Conservation (phyloP, 495 filamentous ascomycete genomes). For the Annulohypoxylon maeteangense region DNA sequence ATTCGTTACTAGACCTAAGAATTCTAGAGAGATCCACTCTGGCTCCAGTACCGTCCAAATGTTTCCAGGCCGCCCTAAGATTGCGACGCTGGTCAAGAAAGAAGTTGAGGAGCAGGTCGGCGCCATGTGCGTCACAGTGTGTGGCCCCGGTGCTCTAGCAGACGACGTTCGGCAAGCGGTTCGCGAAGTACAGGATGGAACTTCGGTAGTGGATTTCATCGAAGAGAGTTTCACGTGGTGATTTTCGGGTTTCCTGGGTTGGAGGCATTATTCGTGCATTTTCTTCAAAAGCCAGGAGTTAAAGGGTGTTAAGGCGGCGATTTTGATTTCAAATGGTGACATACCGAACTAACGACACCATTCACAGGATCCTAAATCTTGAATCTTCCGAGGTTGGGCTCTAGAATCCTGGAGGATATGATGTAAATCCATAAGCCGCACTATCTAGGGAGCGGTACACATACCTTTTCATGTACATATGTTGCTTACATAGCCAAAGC, state of each 20-base stretch:
- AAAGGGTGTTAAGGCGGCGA: not conserved
- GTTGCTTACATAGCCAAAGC: not conserved
- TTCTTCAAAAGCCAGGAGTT: slow-evolving; percentile 36
- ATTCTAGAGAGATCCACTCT: slow-evolving; percentile 74
- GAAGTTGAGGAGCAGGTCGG: slow-evolving; percentile 82
- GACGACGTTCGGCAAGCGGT: slow-evolving; percentile 85
- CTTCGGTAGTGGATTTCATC: slow-evolving; percentile 77
- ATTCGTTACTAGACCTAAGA: slow-evolving; percentile 85
- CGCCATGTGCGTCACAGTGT: slow-evolving; percentile 90
- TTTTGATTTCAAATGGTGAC: not conserved
- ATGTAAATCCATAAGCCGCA: not conserved
- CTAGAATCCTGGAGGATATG: not conserved
- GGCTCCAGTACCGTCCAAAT: slow-evolving; percentile 82
- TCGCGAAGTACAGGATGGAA: slow-evolving; percentile 68
- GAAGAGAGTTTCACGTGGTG: slow-evolving; percentile 95
- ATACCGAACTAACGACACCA: not conserved
- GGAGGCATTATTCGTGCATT: slow-evolving; percentile 2
- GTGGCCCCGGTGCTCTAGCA: slow-evolving; percentile 82
- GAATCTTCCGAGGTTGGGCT: not conserved
- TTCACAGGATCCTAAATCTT: not conserved
- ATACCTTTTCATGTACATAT: not conserved
- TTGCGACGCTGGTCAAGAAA: slow-evolving; percentile 77
- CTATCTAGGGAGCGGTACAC: not conserved
- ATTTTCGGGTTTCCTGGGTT: not conserved
- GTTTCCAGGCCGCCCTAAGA: slow-evolving; percentile 83